Evolutionary conservation across 2,329 filamentous ascomycete genomes (phyloP), one percentile per base, ranked within the genome.

Genomic region (Fusarium goolgardi): DNA sequence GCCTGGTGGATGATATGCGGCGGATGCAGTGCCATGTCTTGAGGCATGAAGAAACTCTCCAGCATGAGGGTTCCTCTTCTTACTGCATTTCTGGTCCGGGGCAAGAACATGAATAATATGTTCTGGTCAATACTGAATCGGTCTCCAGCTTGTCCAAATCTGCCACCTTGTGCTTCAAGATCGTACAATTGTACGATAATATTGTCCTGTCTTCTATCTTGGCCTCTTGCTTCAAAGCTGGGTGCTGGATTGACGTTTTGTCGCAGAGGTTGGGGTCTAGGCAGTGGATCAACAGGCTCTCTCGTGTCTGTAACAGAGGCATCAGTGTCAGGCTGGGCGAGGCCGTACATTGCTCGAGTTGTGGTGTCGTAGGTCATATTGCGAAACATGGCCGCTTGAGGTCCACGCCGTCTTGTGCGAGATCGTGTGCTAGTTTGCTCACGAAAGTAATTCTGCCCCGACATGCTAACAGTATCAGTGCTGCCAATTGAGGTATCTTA

Each of bases 21-120:
- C 1, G 63, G 63, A 13, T 61, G 54, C 0, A 37, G 11, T 7
- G 57, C 37, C 35, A 62, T 39, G 16, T 63, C 53, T 6, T 53
- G 40, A 6, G 31, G 55, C 6, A 21, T 21, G 32, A 72, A 63
- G n/a, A 70, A 65, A 39, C n/a, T 34, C 10, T 52, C 50, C 1
- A 73, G 50, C 44, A 59, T 43, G 20, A 73, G 41, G 5, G 53
- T 49, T 25, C 62, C 60, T 16, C 55, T 52, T 52, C 65, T 66
- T 23, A 65, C 32, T 20, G 58, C 56, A 41, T 57, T 18, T 25
- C 44, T 57, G 12, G 68, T 46, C 13, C 70, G 51, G 12, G 71
- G 70, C n/a, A 73, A 37, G 18, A 59, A 27, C 18, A 31, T 29
- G 31, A 60, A 45, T 15, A 73, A 37, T n/a, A 56, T 31, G 6